Evolutionary conservation across 2,329 filamentous ascomycete species (phyloP), one percentile per base, ranked within the genome.

Genomic region (Alternaria infectoria): DNA sequence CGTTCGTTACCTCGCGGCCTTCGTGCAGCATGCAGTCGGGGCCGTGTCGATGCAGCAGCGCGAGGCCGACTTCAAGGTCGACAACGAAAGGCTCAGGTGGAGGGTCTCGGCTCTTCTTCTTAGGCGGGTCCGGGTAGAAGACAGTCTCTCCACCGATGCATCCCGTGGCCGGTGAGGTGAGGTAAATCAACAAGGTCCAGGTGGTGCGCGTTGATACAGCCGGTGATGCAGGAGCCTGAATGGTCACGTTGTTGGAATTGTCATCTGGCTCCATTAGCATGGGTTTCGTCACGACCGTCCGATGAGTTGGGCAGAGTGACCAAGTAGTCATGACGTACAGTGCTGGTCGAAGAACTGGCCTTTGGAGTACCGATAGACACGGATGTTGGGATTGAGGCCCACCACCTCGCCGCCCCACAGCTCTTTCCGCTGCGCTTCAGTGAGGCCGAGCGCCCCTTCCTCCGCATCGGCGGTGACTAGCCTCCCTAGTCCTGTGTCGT

Each of bases 321-420:
- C 7, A 13, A 19, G 19, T n/a, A 15, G 51, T 21, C 12, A 23
- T 46, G 46, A 86, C 90, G 73, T 86, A 95, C 93, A 97, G 78
- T 97, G 95, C 72, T 92, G 90, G 75, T 93, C 93, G 77, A 97
- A 97, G 78, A 94, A 97, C 77, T 97, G 93, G 0, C 92, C 93
- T 68, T 90, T 88, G 1, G 86, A 87, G 79, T 97, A 97, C 21
- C 94, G 88, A 81, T 97, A 97, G 28, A 97, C 88, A 32, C 95
- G 86, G 59, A 97, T 96, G 69, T 96, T 96, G 9, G 92, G 89
- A 79, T 93, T 97, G 63, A 97, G 81, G 0, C 93, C 93, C n/a
- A 96, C 82, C 0, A 92, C 88, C 54, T 93, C 86, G 26, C 93
- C 93, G 61, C 92, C 93, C 92, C 93, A 97, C 50, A 84, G 74